Evolutionary conservation across 169 alveolate genomes (phyloP).

Genomic region (Perkinsus chesapeaki): DNA sequence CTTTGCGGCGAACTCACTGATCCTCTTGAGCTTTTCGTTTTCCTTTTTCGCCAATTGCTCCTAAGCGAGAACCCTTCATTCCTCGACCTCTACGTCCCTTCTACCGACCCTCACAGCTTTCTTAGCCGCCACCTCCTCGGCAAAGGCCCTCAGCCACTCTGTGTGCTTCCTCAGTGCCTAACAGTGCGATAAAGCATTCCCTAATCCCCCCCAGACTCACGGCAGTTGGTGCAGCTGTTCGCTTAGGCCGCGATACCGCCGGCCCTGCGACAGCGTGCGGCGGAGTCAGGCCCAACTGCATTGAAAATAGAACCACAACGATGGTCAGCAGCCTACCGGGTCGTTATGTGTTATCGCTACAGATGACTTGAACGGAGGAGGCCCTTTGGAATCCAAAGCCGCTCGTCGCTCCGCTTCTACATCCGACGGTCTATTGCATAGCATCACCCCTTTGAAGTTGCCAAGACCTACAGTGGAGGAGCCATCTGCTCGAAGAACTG

Average conservation of each 20-base stretch:
- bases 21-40: neutral
- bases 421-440: constrained; percentile 4
- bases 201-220: neutral
- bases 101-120: neutral
- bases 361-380: neutral
- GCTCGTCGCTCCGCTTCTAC: neutral
- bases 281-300: neutral
- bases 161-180: neutral
- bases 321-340: neutral
- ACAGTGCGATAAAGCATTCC: neutral
- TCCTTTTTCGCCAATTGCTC: neutral
- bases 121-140: neutral
- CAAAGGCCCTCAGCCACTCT: neutral
- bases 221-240: neutral
- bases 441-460: constrained; percentile 13
- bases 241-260: neutral
- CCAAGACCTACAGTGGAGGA: too few species aligned
- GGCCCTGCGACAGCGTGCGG: neutral
- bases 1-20: neutral
- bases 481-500: too few species aligned
- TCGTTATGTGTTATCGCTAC: neutral
- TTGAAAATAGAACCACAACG: neutral
- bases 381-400: neutral
- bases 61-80: neutral
- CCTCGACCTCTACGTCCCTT: neutral